Evolutionary conservation across 345 rosid genomes (phyloP), one percentile per base, ranked within the genome.

Genomic region (Euclidium syriacum): DNA sequence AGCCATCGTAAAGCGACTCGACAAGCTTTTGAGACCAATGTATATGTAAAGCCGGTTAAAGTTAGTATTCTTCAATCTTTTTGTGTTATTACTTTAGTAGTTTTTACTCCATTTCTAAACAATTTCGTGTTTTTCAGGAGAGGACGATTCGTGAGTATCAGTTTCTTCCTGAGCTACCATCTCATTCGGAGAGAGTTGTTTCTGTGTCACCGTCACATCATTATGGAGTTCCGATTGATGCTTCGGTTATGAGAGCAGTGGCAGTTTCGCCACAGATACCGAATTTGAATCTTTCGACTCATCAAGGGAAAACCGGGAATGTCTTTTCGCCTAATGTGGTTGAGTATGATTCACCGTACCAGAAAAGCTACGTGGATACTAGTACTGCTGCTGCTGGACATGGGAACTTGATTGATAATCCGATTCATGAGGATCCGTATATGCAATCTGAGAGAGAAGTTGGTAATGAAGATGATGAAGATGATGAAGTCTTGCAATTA

Each of bases 121-220:
- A 0, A 6, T 71, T 19, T 64, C 16, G 8, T 3, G 12, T 48
- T n/a, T 15, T 56, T 24, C 9, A 72, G 88, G 82, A 74, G 50
- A 81, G 87, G 74, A 67, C 87, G 4, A 73, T 88, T 52, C 96
- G 78, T 59, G 96, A 91, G 58, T 88, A 91, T 63, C 95, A 88
- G 77, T 91, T 91, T 68, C 84, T 91, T 73, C 98, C 90, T 0
- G 88, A 86, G 80, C 76, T 78, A 71, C 96, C 96, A 49, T 83
- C 85, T 67, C 72, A 64, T 54, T 65, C 72, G 29, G 90, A 82
- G 53, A 79, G 81, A 80, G 80, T 56, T 64, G n/a, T n/a, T n/a
- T n/a, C n/a, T n/a, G n/a, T n/a, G n/a, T 80, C 75, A 40, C 73
- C 78, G 6, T 65, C 83, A 10, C 70, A 65, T 57, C 78, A 72